Evolutionary conservation across 1,284 basidiomycete genomes (phyloP).

Genomic region (Hypsizygus ulmarius): DNA sequence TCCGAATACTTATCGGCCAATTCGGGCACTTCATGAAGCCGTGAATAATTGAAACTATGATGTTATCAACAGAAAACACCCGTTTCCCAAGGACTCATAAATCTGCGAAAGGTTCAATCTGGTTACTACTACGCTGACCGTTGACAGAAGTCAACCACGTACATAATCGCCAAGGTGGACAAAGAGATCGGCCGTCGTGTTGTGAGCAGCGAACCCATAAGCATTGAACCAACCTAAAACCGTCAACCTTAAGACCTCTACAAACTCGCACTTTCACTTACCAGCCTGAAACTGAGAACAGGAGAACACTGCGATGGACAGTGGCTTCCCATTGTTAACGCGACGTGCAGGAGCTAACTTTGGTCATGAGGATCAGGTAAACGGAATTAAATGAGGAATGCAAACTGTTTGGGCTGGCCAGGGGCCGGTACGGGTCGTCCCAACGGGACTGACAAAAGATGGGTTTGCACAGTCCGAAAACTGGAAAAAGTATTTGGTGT

Average conservation of each 20-base stretch:
- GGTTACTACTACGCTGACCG: not conserved
- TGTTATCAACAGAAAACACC: constrained; percentile 26
- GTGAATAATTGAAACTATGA: not conserved
- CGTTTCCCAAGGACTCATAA: constrained; percentile 50
- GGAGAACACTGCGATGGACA: constrained; percentile 9
- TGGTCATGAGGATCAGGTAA: not conserved
- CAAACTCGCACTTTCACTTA: not conserved
- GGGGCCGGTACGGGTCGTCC: constrained; percentile 49
- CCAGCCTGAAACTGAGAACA: constrained; percentile 12
- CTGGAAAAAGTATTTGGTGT: constrained; percentile 59
- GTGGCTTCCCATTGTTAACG: constrained; percentile 7
- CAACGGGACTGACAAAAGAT: constrained; percentile 44
- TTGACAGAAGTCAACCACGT: constrained; percentile 15
- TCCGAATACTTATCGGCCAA: constrained; percentile 48
- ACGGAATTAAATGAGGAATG: constrained; percentile 4
- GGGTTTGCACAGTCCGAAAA: constrained; percentile 58
- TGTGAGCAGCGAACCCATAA: constrained; percentile 58
- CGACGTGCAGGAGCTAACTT: constrained; percentile 1
- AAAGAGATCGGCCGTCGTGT: constrained; percentile 57
- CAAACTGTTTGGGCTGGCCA: constrained; percentile 46
- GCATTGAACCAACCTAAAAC: constrained; percentile 63
- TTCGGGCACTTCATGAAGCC: constrained; percentile 33
- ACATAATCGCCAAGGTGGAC: constrained; percentile 69
- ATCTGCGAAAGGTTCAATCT: constrained; percentile 34
- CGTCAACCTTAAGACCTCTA: constrained; percentile 4